Evolutionary conservation across 148 eudicot genomes (phyloP).

Genomic region (Rhododendron simsii): DNA sequence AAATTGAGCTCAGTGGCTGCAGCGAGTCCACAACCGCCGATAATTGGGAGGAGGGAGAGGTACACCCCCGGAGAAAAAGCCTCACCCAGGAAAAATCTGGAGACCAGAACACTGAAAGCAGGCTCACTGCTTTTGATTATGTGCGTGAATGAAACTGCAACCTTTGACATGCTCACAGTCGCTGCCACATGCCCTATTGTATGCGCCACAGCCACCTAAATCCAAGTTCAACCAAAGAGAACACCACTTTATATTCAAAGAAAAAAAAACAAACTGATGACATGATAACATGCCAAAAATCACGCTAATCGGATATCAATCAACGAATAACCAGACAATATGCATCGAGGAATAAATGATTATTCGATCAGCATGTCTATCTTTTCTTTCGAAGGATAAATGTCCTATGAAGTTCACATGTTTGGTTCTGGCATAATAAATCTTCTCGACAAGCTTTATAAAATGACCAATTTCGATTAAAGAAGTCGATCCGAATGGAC

Average conservation of each 20-base stretch:
- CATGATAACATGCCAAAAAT: too few relatives aligned
- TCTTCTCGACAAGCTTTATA: too few relatives aligned
- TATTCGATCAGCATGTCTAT: too few relatives aligned
- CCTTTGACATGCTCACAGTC: slow-evolving; percentile 60
- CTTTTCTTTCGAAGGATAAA: too few relatives aligned
- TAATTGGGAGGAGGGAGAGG: slow-evolving; percentile 45
- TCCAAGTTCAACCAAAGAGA: neutral
- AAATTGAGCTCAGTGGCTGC: slow-evolving; percentile 61
- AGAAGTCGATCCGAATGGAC: too few relatives aligned
- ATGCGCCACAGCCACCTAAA: slow-evolving; percentile 54
- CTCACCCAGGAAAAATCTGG: slow-evolving; percentile 37
- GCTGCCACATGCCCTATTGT: slow-evolving; percentile 65
- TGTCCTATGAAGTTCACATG: too few relatives aligned
- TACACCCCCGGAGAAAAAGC: slow-evolving; percentile 38
- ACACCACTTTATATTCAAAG: neutral
- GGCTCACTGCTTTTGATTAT: slow-evolving; percentile 50
- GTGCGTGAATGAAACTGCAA: slow-evolving; percentile 56
- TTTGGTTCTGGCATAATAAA: too few relatives aligned
- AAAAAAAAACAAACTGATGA: neutral
- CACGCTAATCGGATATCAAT: too few relatives aligned
- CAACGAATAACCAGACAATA: too few relatives aligned
- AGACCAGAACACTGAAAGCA: slow-evolving; percentile 42
- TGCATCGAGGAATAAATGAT: too few relatives aligned
- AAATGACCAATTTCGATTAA: too few relatives aligned
- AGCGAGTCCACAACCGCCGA: slow-evolving; percentile 51